These are phyloP conservation scores for Shiraia bambusicola DNA, from an alignment of 2,329 filamentous ascomycete species.

Conservation along the genomic window DNA sequence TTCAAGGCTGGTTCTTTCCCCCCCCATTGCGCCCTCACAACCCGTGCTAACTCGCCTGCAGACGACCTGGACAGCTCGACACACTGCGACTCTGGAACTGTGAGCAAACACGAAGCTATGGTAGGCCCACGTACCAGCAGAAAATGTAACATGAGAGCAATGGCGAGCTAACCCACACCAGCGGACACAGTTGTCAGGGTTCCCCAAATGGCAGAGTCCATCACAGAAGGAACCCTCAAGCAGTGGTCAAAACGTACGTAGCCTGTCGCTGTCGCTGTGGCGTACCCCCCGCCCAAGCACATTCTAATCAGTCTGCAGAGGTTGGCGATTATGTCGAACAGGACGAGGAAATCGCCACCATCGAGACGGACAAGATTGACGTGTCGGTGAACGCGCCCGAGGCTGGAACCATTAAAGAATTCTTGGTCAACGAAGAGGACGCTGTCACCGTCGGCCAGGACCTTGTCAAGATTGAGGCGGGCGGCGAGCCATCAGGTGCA, in stretches of 20 bases:
- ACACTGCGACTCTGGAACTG: constrained; percentile 28
- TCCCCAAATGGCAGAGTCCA: constrained; percentile 97
- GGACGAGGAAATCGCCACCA: constrained; percentile 97
- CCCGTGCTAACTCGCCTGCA: constrained; percentile 19
- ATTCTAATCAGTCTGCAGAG: constrained; percentile 50
- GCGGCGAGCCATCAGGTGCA: constrained; percentile 54
- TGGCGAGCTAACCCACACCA: constrained; percentile 9
- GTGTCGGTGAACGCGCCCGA: constrained; percentile 93
- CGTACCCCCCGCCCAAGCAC: background rate
- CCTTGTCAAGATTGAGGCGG: constrained; percentile 78
- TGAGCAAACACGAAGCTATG: constrained; percentile 42
- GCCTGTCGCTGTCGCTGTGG: background rate
- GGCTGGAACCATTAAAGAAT: constrained; percentile 86
- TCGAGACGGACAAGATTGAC: constrained; percentile 99
- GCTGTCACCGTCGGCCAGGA: constrained; percentile 95
- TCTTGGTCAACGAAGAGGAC: constrained; percentile 89
- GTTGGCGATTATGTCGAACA: constrained; percentile 91
- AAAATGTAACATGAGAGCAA: background rate
- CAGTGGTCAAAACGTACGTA: constrained; percentile 78
- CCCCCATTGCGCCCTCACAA: constrained; percentile 9
- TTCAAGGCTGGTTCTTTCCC: constrained; percentile 27
- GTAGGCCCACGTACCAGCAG: constrained; percentile 11
- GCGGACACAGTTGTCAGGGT: constrained; percentile 90
- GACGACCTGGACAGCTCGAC: constrained; percentile 33
- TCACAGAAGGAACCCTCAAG: constrained; percentile 94